These are phyloP conservation scores for Penicillium sp. DNA, from an alignment of 2,329 filamentous ascomycete genomes.

Conservation along the genomic window DNA sequence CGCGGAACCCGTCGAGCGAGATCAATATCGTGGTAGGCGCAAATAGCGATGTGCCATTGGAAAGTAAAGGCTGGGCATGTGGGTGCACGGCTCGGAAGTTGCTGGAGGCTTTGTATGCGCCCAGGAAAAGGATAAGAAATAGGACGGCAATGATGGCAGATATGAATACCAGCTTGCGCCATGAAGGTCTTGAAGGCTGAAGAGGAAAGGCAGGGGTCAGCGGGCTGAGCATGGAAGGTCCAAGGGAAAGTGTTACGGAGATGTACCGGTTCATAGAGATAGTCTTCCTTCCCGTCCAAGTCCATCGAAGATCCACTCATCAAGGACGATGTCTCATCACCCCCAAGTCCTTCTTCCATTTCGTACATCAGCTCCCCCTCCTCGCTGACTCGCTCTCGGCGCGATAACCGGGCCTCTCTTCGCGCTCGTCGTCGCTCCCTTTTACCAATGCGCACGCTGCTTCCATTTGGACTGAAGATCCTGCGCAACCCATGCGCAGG, in stretches of 20 bases:
- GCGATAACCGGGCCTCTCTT: slow-evolving; percentile 51
- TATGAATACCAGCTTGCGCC: slow-evolving; percentile 41
- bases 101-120: slow-evolving; percentile 59
- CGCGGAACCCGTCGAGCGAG: slow-evolving; percentile 92
- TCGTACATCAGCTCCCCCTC: slow-evolving; percentile 82
- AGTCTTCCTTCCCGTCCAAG: slow-evolving; percentile 47
- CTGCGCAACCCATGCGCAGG: slow-evolving; percentile 41
- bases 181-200: slow-evolving; percentile 29
- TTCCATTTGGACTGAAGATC: slow-evolving; percentile 47
- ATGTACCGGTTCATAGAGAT: slow-evolving; percentile 33
- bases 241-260: slow-evolving; percentile 3
- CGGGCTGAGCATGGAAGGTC: slow-evolving; percentile 4
- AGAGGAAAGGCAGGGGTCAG: slow-evolving; percentile 18
- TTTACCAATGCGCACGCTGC: slow-evolving; percentile 54
- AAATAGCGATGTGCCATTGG: slow-evolving; percentile 87
- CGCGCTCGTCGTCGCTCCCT: slow-evolving; percentile 55
- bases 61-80: slow-evolving; percentile 41
- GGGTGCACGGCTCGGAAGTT: slow-evolving; percentile 33
- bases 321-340: slow-evolving; percentile 62
- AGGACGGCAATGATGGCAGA: slow-evolving; percentile 53
- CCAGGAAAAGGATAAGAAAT: slow-evolving; percentile 58
- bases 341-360: slow-evolving; percentile 74
- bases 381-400: slow-evolving; percentile 59
- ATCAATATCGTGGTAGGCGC: slow-evolving; percentile 90
- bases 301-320: slow-evolving; percentile 62